These are phyloP conservation scores for Danielia reshetovae DNA, from an alignment of 805 yeast species.

Conservation along the genomic window DNA sequence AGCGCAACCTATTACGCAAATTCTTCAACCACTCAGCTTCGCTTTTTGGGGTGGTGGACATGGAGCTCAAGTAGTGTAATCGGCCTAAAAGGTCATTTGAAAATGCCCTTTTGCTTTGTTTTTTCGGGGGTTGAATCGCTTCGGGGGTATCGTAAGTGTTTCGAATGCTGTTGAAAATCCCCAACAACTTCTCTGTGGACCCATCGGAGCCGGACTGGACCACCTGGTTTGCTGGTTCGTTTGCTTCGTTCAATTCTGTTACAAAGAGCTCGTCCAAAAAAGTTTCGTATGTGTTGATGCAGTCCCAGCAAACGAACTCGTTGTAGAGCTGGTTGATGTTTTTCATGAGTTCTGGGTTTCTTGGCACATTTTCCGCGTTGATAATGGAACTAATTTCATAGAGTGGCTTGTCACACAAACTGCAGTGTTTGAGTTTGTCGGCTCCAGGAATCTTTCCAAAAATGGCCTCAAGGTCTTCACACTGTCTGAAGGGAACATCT, in stretches of 20 bases:
- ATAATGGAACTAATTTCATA: constrained; percentile 53
- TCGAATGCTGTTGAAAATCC: constrained; percentile 2
- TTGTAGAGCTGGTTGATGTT: constrained; percentile 24
- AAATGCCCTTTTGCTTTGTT: constrained; percentile 23
- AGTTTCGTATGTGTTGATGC: constrained; percentile 55
- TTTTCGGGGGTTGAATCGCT: constrained; percentile 1
- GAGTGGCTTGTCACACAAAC: constrained; percentile 66
- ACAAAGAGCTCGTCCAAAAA: constrained; percentile 40
- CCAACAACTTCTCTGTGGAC: not conserved
- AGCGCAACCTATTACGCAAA: constrained; percentile 8
- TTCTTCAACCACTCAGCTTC: constrained; percentile 8
- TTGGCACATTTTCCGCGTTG: constrained; percentile 15
- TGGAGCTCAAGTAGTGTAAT: constrained; percentile 14
- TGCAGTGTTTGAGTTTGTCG: constrained; percentile 47
- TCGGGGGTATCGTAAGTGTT: not conserved
- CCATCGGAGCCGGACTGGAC: not conserved
- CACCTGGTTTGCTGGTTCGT: not conserved
- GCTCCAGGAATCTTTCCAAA: constrained; percentile 38
- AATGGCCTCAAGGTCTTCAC: constrained; percentile 32
- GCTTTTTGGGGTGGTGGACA: constrained; percentile 11
- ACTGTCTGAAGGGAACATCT: not conserved
- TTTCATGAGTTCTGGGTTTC: not conserved
- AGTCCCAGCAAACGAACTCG: constrained; percentile 63
- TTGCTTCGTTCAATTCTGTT: constrained; percentile 8
- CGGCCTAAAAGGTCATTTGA: constrained; percentile 24